Evolutionary conservation across 441 rosid species (phyloP).

Genomic region (Corymbia calophylla): DNA sequence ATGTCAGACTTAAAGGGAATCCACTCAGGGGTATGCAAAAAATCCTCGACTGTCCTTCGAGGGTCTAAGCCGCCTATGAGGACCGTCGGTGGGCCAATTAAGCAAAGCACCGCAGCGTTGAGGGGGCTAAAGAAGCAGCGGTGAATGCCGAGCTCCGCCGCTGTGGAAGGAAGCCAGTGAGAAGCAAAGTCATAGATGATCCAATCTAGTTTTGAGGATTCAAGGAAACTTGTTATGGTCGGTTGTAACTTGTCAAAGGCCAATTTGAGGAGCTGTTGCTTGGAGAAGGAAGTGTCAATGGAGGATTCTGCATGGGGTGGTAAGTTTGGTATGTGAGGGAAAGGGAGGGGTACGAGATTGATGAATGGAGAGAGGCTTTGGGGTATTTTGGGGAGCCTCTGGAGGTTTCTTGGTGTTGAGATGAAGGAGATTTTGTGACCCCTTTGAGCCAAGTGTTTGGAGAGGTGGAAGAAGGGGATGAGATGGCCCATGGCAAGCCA

Average conservation of each 20-base stretch:
- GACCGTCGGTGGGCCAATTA: background rate
- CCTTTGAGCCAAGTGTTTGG: constrained; percentile 18
- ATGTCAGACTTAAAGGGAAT: constrained; percentile 41
- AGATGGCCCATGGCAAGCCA: constrained; percentile 47
- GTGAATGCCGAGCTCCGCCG: background rate
- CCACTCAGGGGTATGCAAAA: constrained; percentile 52
- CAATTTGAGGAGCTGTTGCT: constrained; percentile 24
- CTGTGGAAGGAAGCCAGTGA: background rate
- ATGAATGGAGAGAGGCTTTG: constrained; percentile 8
- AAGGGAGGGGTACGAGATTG: constrained; percentile 11
- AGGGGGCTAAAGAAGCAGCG: background rate
- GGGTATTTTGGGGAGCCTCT: constrained; percentile 13
- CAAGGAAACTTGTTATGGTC: background rate
- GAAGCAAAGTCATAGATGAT: background rate
- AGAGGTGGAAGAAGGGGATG: constrained; percentile 27
- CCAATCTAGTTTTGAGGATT: background rate
- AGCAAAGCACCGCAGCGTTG: background rate
- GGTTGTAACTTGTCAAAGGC: background rate
- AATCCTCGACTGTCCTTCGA: constrained; percentile 35
- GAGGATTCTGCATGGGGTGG: constrained; percentile 25
- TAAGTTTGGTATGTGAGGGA: constrained; percentile 19
- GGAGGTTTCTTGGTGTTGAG: constrained; percentile 29
- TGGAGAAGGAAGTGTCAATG: constrained; percentile 18
- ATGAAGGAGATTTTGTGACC: constrained; percentile 30
- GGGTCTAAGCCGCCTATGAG: background rate